A percentile compares a stretch with the other conserved stretches of the same genome.
These are phyloP conservation scores for Viridothelium virens DNA, from an alignment of 495 filamentous ascomycete species.

Conservation along the genomic window DNA sequence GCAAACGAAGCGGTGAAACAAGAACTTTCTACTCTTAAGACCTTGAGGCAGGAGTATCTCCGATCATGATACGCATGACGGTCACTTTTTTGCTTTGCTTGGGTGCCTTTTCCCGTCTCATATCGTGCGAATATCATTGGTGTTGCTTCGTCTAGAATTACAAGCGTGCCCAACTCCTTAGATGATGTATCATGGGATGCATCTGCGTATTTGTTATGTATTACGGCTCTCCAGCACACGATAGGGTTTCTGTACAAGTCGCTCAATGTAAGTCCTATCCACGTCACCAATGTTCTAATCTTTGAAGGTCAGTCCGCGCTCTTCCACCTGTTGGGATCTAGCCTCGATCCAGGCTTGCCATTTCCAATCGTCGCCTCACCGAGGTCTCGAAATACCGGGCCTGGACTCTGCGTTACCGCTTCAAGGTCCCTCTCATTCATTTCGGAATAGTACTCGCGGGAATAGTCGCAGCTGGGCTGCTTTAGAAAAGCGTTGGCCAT, in stretches of 20 bases:
- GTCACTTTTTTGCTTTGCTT: not conserved
- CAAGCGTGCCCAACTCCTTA: slow-evolving; percentile 13
- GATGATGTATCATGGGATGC: slow-evolving; percentile 15
- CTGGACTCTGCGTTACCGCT: slow-evolving; percentile 58
- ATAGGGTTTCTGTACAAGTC: slow-evolving; percentile 34
- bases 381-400: slow-evolving; percentile 14
- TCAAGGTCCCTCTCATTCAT: slow-evolving; percentile 29
- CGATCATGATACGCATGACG: not conserved
- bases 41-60: not conserved
- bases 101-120: not conserved
- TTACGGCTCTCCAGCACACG: slow-evolving; percentile 8
- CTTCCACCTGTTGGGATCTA: not conserved
- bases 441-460: slow-evolving; percentile 33
- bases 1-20: not conserved
- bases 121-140: not conserved
- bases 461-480: slow-evolving; percentile 28
- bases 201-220: slow-evolving; percentile 10
- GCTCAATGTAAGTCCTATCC: slow-evolving; percentile 36
- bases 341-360: too few relatives aligned
- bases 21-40: too few relatives aligned
- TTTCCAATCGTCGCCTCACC: not conserved
- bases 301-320: slow-evolving; percentile 23
- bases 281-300: slow-evolving; percentile 25
- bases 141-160: not conserved
- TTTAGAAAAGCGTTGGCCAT: slow-evolving; percentile 29